Percentiles rank a stretch among this genome's conserved stretches.
Conservation (phyloP, 495 filamentous ascomycete species). For the Mycothermus thermophilus region DNA sequence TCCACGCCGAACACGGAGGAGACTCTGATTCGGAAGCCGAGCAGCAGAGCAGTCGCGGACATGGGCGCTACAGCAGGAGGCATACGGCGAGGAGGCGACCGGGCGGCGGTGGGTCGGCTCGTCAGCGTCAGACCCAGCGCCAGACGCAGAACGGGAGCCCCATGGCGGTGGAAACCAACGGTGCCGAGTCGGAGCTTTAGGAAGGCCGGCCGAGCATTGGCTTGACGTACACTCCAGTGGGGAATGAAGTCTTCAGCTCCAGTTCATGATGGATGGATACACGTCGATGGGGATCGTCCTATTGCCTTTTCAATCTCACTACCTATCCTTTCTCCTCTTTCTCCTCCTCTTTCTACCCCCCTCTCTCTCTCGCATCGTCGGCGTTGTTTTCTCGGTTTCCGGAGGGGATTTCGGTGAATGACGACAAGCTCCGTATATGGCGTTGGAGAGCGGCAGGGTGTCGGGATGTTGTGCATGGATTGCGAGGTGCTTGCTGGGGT, state of each 20-base stretch:
- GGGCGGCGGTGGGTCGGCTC: conserved; percentile 13
- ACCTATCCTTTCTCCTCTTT: too few species aligned
- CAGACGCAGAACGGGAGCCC: conserved; percentile 34
- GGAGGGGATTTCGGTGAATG: background rate
- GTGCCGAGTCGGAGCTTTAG: conserved; percentile 35
- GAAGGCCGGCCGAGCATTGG: too few species aligned
- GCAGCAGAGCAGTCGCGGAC: conserved; percentile 31
- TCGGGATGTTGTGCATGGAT: background rate
- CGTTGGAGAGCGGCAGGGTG: conserved; percentile 1
- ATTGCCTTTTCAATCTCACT: too few species aligned
- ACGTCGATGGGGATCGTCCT: too few species aligned
- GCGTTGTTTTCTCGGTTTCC: conserved; percentile 2
- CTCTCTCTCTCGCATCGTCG: conserved; percentile 3
- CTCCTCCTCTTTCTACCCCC: background rate
- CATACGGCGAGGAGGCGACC: conserved; percentile 24
- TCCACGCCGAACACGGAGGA: conserved; percentile 30
- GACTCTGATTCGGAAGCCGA: conserved; percentile 35
- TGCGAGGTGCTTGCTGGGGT: too few species aligned
- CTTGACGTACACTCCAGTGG: too few species aligned
- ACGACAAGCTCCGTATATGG: conserved; percentile 2
- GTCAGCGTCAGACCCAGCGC: conserved; percentile 16
- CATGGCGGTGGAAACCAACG: conserved; percentile 37
- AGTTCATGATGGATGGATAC: too few species aligned
- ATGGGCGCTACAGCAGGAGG: conserved; percentile 16
- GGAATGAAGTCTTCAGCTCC: too few species aligned